Evolutionary conservation across 2,329 filamentous ascomycete genomes (phyloP), one percentile per base, ranked within the genome.

Genomic region (Trichoderma cornu-damae): DNA sequence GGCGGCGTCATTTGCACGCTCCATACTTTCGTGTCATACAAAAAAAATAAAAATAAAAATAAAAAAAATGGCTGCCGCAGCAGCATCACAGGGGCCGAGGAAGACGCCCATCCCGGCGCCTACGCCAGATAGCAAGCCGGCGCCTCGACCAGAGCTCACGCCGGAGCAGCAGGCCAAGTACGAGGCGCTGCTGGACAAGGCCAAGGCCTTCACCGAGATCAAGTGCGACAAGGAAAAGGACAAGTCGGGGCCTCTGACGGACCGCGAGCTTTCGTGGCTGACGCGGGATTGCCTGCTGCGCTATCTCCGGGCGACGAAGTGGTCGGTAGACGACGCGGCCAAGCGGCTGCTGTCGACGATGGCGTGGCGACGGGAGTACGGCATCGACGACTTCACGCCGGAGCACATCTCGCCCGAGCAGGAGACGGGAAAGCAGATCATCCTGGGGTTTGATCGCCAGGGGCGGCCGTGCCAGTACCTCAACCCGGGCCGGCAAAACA

Each of bases 331-430:
- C 42, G 85, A 93, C 47, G 85, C 94, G 7, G 81, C 87, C 63
- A 88, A 87, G 69, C 87, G 94, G n/a, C 73, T 97, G 38, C 84
- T 87, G 64, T 82, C 82, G 43, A 96, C 93, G 0, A 75, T 97
- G 58, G 81, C 83, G 60, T 99, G 94, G 94, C 85, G 94, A 46
- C 83, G 93, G 57, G 91, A 96, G 68, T 99, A 96, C 68, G 91
- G 90, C 47, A 79, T 95, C 58, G 83, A 89, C 60, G 85, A 82
- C 53, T 82, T 91, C 67, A 92, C 90, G 0, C 79, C 88, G 8
- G 92, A 96, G 7, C 88, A 96, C 74, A 93, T 97, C 67, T 90
- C 88, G 1, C 85, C 89, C 11, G 94, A 99, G 77, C 96, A 96
- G 72, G 91, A 93, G 76, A 97, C 93, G 8, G 94, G 94, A 64